Conservation (phyloP, 1,284 basidiomycete species). For the Sporisorium sorghi region DNA sequence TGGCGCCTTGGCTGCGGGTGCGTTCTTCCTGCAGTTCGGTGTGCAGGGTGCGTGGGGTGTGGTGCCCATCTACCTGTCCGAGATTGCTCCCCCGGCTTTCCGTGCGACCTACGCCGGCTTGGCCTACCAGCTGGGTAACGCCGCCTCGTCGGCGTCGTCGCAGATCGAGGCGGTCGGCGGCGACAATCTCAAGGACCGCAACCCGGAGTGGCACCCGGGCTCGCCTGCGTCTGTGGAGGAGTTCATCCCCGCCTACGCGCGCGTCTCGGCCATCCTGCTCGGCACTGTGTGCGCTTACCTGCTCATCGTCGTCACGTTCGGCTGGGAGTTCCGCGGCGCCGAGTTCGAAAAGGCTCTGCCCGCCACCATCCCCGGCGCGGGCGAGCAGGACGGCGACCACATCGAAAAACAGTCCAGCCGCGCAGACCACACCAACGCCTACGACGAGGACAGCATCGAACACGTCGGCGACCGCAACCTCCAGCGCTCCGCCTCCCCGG, state of each 20-base stretch:
- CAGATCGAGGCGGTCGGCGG: slow-evolving; percentile 87
- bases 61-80: slow-evolving; percentile 87
- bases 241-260: slow-evolving; percentile 82
- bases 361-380: slow-evolving; percentile 30
- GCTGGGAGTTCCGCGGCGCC: slow-evolving; percentile 74
- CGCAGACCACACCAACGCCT: slow-evolving; percentile 1
- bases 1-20: slow-evolving; percentile 68
- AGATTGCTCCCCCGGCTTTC: slow-evolving; percentile 91
- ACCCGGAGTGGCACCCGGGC: slow-evolving; percentile 49
- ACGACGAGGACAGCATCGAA: slow-evolving; percentile 46
- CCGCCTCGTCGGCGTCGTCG: slow-evolving; percentile 86
- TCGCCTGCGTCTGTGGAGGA: slow-evolving; percentile 60
- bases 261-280: slow-evolving; percentile 86
- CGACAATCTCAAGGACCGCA: slow-evolving; percentile 57
- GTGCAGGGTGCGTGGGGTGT: slow-evolving; percentile 73
- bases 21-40: slow-evolving; percentile 72
- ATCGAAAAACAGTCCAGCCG: slow-evolving; percentile 1
- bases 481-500: not conserved
- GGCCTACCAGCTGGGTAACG: slow-evolving; percentile 80
- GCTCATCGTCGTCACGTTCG: slow-evolving; percentile 60
- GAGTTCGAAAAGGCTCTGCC: slow-evolving; percentile 76
- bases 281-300: slow-evolving; percentile 72
- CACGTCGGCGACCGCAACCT: slow-evolving; percentile 32
- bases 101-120: slow-evolving; percentile 91
- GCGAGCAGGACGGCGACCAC: slow-evolving; percentile 27